Base-by-base conservation (phyloP, 208 protist genomes). In the Trypanosoma conorhini region DNA sequence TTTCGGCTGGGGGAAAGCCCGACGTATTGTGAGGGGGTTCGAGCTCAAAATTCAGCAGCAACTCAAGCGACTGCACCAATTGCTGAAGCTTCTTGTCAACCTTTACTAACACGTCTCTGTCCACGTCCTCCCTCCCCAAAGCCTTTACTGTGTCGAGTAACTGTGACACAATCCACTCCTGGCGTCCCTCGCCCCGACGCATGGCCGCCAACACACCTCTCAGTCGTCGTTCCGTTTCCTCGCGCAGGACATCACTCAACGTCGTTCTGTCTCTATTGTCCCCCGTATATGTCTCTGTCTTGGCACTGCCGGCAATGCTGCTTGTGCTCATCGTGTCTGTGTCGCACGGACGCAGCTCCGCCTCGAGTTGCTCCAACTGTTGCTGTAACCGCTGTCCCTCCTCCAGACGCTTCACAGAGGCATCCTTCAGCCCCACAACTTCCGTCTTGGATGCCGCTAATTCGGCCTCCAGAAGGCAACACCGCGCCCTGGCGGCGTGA, bases 131-230 rank as follows among this genome's bases (percentile, higher is more conserved):
- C 1, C 10, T n/a, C 22, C 21, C 35, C 26, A 75, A 48, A 48
- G 17, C 13, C 19, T 56, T 64, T 31, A 69, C 31, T 15, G 42
- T 40, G 1, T 69, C 40, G 58, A 57, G 9, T 56, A 75, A 33
- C 31, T 69, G 62, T 21, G 51, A 63, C 19, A 46, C 24, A 64
- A 75, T 63, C 70, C 70, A 75, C n/a, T 62, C 38, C 10, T 42
- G 33, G 33, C 55, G 28, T 5, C 62, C 28, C 7, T 75, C 62
- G 31, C 61, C 70, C 7, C 62, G 26, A n/a, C 31, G 38, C 42
- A 75, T n/a, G 21, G 54, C 24, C 56, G 26, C 3, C 26, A 75
- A 9, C 46, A 69, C 50, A 56, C 24, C 33, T 31, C 17, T 24
- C 7, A 75, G 31, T 35, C 58, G 35, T 35, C 24, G 33, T 22